Evolutionary conservation across 2,329 filamentous ascomycete genomes (phyloP).

Genomic region (Epichloe uncinata): DNA sequence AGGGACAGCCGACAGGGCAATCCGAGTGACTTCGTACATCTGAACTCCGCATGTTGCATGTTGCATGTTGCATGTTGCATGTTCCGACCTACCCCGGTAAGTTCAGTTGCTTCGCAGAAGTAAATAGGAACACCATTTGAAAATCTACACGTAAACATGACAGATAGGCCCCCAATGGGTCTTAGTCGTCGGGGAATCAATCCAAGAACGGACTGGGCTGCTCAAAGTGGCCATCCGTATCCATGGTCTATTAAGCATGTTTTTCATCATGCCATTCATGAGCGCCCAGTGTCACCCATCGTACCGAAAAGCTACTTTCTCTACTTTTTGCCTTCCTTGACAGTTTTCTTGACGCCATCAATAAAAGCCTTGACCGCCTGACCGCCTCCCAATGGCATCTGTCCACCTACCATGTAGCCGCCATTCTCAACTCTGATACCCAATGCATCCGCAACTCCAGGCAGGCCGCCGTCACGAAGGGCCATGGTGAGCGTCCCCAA

Average conservation of each 20-base stretch:
- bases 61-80: too few species aligned
- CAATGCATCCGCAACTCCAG: conserved; percentile 78
- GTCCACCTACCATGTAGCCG: conserved; percentile 66
- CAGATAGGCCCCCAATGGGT: background rate
- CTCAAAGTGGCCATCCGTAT: too few species aligned
- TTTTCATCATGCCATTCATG: background rate
- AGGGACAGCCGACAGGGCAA: too few species aligned
- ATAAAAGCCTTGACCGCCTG: conserved; percentile 87
- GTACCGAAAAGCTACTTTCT: background rate
- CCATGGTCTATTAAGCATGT: background rate
- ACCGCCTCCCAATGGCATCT: conserved; percentile 74
- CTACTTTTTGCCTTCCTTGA: conserved; percentile 40
- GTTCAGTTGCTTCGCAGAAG: too few species aligned
- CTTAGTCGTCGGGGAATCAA: too few species aligned
- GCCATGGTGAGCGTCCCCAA: conserved; percentile 76
- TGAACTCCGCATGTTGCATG: too few species aligned
- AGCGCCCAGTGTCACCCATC: background rate
- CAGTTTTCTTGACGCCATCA: conserved; percentile 70
- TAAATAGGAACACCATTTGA: background rate
- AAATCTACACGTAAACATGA: background rate
- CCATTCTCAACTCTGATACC: conserved; percentile 69
- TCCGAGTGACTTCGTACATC: too few species aligned
- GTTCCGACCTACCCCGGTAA: too few species aligned
- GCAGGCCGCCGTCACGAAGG: conserved; percentile 77
- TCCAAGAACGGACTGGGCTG: too few species aligned